A percentile compares a stretch with the other conserved stretches of the same genome.
Evolutionary conservation across 1,139 yeast genomes (phyloP).

Genomic region (Hyphopichia buzzinii): DNA sequence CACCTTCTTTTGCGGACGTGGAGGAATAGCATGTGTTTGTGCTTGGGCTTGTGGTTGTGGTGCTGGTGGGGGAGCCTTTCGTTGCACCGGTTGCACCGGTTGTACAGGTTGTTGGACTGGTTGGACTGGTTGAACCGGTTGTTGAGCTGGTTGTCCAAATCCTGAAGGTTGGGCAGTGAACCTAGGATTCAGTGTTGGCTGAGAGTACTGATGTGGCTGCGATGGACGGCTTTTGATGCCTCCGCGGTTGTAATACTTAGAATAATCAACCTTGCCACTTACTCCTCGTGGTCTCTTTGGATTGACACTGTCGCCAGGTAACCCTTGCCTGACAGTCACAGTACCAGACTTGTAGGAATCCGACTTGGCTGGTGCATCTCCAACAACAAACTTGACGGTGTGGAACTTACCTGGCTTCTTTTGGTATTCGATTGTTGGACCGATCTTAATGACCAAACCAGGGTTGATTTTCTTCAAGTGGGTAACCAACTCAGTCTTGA

Average conservation of each 20-base stretch:
- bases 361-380: slow-evolving; percentile 55
- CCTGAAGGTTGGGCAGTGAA: slow-evolving; percentile 13
- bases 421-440: slow-evolving; percentile 73
- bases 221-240: too few species aligned
- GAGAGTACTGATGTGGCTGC: too few species aligned
- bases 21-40: slow-evolving; percentile 14
- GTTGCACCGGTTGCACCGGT: slow-evolving; percentile 13
- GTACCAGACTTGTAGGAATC: slow-evolving; percentile 88
- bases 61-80: slow-evolving; percentile 18
- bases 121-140: slow-evolving; percentile 21
- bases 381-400: slow-evolving; percentile 63
- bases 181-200: too few species aligned
- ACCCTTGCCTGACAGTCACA: slow-evolving; percentile 78
- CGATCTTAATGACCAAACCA: slow-evolving; percentile 62
- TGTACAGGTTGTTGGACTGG: slow-evolving; percentile 19
- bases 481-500: slow-evolving; percentile 88
- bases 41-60: slow-evolving; percentile 14
- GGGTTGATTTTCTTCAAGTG: slow-evolving; percentile 66
- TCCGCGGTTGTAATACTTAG: slow-evolving; percentile 44
- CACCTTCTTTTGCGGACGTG: slow-evolving; percentile 30
- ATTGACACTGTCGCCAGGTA: slow-evolving; percentile 67
- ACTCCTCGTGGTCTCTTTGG: slow-evolving; percentile 65
- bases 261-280: slow-evolving; percentile 40
- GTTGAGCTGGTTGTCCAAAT: slow-evolving; percentile 9
- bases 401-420: slow-evolving; percentile 89